phyloP scores from a whole-genome alignment of 2,329 filamentous ascomycete genomes.

The Pseudogymnoascus sp. region DNA sequence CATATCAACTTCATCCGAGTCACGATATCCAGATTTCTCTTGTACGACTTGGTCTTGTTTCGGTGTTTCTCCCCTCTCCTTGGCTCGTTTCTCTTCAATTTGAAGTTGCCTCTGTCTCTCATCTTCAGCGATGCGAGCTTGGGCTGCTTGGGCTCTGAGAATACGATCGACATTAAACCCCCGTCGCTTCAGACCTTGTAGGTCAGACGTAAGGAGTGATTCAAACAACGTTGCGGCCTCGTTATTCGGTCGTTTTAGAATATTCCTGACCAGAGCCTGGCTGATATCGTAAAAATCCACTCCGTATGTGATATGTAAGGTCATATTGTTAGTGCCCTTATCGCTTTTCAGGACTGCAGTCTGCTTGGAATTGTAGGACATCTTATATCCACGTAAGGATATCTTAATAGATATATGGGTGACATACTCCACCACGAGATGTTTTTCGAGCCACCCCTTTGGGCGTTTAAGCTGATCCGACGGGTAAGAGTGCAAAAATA shows the following conservation, averaged over 20 bases:
- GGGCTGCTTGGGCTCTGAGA: conserved; percentile 75
- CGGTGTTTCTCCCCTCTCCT: conserved; percentile 36
- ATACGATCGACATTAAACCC: conserved; percentile 98
- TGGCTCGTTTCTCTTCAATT: conserved; percentile 60
- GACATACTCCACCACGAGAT: conserved; percentile 71
- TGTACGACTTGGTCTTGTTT: conserved; percentile 21
- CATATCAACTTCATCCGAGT: conserved; percentile 44
- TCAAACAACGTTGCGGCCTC: conserved; percentile 88
- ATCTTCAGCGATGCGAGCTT: conserved; percentile 80
- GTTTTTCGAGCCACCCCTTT: conserved; percentile 81
- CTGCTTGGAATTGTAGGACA: conserved; percentile 66
- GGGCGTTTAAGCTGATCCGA: conserved; percentile 78
- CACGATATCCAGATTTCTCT: conserved; percentile 27
- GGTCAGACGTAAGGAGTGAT: conserved; percentile 77
- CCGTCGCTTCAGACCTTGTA: conserved; percentile 73
- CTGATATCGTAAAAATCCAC: conserved; percentile 90
- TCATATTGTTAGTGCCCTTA: conserved; percentile 44
- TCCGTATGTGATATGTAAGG: conserved; percentile 66
- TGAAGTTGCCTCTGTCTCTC: conserved; percentile 68
- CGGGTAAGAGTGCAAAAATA: conserved; percentile 74
- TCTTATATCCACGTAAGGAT: conserved; percentile 62
- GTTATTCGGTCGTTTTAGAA: conserved; percentile 76
- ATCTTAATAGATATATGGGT: conserved; percentile 69
- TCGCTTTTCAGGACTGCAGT: conserved; percentile 62
- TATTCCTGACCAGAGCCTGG: conserved; percentile 71